These are phyloP conservation scores for Stephania japonica DNA, from an alignment of 164 flowering plant genomes.

Conservation along the genomic window DNA sequence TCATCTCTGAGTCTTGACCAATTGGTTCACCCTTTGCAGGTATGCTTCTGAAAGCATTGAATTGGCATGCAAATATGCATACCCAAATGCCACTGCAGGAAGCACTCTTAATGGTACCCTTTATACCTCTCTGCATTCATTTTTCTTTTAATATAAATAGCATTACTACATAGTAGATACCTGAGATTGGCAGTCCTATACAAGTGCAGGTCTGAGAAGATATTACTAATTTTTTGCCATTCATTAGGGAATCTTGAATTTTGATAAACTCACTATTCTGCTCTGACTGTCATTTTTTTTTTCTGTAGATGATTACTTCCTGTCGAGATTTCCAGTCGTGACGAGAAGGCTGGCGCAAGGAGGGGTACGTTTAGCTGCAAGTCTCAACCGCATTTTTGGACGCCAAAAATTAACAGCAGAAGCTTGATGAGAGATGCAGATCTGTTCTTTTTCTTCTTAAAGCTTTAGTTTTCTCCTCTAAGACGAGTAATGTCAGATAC, in stretches of 20 bases:
- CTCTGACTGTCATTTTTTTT: too few relatives aligned
- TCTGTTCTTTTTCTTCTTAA: background rate
- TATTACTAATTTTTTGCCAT: too few relatives aligned
- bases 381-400: conserved; percentile 65
- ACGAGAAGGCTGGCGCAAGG: conserved; percentile 87
- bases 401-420: conserved; percentile 31
- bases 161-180: too few relatives aligned
- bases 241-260: too few relatives aligned
- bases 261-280: too few relatives aligned
- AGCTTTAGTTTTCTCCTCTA: conserved; percentile 3
- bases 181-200: too few relatives aligned
- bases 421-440: conserved; percentile 23
- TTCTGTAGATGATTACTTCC: conserved; percentile 71
- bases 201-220: too few relatives aligned
- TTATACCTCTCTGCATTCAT: too few relatives aligned
- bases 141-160: too few relatives aligned
- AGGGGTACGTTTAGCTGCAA: conserved; percentile 80
- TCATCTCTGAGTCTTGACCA: background rate
- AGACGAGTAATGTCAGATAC: conserved; percentile 1
- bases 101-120: conserved; percentile 56
- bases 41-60: conserved; percentile 85
- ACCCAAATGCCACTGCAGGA: conserved; percentile 87
- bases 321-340: conserved; percentile 75
- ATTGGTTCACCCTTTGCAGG: conserved; percentile 32
- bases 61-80: conserved; percentile 89